These are phyloP conservation scores for Penicillium desertorum DNA, from an alignment of 495 filamentous ascomycete genomes.

Conservation along the genomic window DNA sequence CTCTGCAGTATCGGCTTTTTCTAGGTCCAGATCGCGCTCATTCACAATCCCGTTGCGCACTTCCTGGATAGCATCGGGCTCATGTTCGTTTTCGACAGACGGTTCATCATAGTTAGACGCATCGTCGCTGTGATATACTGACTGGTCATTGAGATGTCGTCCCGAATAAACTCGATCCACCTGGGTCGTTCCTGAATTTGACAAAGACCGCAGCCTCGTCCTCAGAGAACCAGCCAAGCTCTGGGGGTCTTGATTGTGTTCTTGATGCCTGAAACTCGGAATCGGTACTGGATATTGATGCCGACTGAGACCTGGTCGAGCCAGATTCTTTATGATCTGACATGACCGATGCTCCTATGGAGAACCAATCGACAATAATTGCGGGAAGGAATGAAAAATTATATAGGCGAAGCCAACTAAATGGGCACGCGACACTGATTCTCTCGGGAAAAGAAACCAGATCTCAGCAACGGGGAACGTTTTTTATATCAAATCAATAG, in stretches of 20 bases:
- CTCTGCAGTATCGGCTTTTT: slow-evolving; percentile 17
- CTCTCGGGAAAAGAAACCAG: background rate
- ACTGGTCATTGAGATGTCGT: slow-evolving; percentile 39
- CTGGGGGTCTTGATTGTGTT: background rate
- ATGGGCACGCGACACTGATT: background rate
- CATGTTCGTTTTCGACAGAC: slow-evolving; percentile 4
- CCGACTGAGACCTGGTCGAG: slow-evolving; percentile 45
- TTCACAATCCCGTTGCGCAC: slow-evolving; percentile 31
- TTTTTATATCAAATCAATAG: slow-evolving; percentile 1
- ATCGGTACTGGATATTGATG: slow-evolving; percentile 18
- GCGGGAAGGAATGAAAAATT: background rate
- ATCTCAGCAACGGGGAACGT: background rate
- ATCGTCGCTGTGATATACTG: slow-evolving; percentile 36
- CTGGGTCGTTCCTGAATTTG: slow-evolving; percentile 8
- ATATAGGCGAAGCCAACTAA: slow-evolving; percentile 1
- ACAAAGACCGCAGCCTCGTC: slow-evolving; percentile 15
- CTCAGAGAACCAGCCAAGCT: slow-evolving; percentile 5
- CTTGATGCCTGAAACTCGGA: slow-evolving; percentile 13
- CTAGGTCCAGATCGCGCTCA: slow-evolving; percentile 36
- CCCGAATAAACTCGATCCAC: slow-evolving; percentile 34
- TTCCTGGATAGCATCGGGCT: slow-evolving; percentile 24
- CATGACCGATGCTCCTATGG: background rate
- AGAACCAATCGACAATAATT: background rate
- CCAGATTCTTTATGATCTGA: slow-evolving; percentile 47
- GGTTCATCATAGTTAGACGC: slow-evolving; percentile 16